Evolutionary conservation across 2,329 filamentous ascomycete genomes (phyloP).

Genomic region (Camillea tinctor): DNA sequence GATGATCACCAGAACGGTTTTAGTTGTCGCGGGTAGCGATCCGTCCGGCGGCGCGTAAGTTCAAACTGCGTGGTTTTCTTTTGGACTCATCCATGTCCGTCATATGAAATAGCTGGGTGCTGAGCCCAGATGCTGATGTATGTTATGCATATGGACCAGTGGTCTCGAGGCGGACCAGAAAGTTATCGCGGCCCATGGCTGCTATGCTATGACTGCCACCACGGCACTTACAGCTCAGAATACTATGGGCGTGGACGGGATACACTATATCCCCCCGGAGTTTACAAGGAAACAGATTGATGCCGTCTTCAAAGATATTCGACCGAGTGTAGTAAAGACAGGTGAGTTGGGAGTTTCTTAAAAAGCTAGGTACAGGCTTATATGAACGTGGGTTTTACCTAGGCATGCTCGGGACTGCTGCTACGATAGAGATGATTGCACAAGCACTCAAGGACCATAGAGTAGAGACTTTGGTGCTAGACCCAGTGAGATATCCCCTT

Average conservation of each 20-base stretch:
- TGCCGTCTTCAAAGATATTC: conserved; percentile 79
- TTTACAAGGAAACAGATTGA: conserved; percentile 87
- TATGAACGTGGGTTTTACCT: conserved; percentile 2
- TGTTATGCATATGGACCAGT: conserved; percentile 43
- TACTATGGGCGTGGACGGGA: conserved; percentile 77
- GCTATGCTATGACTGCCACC: conserved; percentile 94
- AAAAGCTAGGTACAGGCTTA: not conserved
- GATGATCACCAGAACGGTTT: conserved; percentile 53
- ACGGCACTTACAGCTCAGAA: conserved; percentile 96
- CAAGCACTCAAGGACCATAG: conserved; percentile 58
- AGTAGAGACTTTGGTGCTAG: conserved; percentile 62
- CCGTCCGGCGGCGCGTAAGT: conserved; percentile 83
- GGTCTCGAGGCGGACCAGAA: conserved; percentile 96
- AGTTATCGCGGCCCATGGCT: conserved; percentile 85
- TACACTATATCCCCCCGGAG: conserved; percentile 73
- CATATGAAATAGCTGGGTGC: not conserved
- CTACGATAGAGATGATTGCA: conserved; percentile 68
- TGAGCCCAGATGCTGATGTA: not conserved
- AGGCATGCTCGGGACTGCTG: conserved; percentile 81
- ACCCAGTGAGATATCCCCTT: conserved; percentile 59
- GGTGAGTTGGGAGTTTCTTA: conserved; percentile 50
- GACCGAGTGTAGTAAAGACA: conserved; percentile 87
- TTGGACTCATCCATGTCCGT: conserved; percentile 10
- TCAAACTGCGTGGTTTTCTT: conserved; percentile 7
- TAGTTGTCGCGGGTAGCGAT: conserved; percentile 86